phyloP scores from a whole-genome alignment of 768 basidiomycete species.

The Termitomyces sp. region DNA sequence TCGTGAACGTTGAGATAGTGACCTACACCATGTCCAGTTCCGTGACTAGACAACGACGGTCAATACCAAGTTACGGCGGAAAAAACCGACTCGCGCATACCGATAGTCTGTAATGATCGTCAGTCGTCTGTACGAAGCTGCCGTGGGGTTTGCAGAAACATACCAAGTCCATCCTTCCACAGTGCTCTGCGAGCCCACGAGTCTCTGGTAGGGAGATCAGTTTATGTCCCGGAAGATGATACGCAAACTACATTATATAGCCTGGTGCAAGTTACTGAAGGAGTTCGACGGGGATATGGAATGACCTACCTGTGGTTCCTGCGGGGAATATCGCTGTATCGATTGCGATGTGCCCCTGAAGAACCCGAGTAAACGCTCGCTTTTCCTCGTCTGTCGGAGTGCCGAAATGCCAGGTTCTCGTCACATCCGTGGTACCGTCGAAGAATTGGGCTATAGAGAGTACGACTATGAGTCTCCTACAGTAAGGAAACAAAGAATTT shows the following conservation, averaged over 20 bases:
- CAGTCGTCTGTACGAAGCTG: background rate
- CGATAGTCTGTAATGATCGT: slow-evolving; percentile 43
- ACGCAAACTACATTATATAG: slow-evolving; percentile 40
- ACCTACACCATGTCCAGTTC: slow-evolving; percentile 94
- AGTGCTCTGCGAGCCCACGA: slow-evolving; percentile 71
- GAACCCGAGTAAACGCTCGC: slow-evolving; percentile 84
- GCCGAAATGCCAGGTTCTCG: slow-evolving; percentile 92
- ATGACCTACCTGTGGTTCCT: slow-evolving; percentile 61
- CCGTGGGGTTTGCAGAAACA: slow-evolving; percentile 12
- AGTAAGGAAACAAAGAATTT: no score
- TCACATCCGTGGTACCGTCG: slow-evolving; percentile 95
- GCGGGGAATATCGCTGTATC: slow-evolving; percentile 80
- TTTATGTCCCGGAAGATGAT: background rate
- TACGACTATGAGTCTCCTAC: background rate
- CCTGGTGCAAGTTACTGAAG: slow-evolving; percentile 27
- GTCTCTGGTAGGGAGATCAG: slow-evolving; percentile 45
- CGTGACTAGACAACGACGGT: slow-evolving; percentile 48
- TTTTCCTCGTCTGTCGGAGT: slow-evolving; percentile 78
- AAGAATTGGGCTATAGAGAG: slow-evolving; percentile 20
- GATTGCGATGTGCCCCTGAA: slow-evolving; percentile 88
- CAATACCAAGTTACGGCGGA: background rate
- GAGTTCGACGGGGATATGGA: background rate
- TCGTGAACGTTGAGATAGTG: slow-evolving; percentile 95
- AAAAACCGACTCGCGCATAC: slow-evolving; percentile 20
- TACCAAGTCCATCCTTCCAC: slow-evolving; percentile 87